These are phyloP conservation scores for Wickerhamomyces canadensis DNA, from an alignment of 805 yeast species.

Conservation along the genomic window DNA sequence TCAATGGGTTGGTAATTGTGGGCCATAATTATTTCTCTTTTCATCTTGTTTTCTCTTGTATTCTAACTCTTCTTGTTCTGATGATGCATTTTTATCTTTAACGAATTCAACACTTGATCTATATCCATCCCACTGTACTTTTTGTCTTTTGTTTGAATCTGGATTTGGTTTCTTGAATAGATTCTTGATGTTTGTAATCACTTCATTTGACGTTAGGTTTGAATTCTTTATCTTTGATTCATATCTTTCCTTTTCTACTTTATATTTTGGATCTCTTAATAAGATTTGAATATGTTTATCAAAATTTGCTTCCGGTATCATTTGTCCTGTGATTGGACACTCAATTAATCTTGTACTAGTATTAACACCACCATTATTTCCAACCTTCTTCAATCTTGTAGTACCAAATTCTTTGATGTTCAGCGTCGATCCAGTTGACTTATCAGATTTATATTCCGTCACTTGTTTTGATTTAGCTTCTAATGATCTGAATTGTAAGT, in stretches of 20 bases:
- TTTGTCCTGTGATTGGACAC: constrained; percentile 76
- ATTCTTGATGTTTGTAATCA: constrained; percentile 54
- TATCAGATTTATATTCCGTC: constrained; percentile 14
- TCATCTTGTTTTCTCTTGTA: constrained; percentile 15
- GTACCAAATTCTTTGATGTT: constrained; percentile 70
- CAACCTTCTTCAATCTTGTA: constrained; percentile 36
- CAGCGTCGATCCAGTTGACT: constrained; percentile 25
- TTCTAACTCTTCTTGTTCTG: constrained; percentile 22
- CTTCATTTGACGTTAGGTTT: constrained; percentile 51
- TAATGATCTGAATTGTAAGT: constrained; percentile 56
- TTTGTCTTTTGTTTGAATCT: constrained; percentile 20
- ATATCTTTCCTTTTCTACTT: constrained; percentile 56
- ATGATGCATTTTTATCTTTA: constrained; percentile 13
- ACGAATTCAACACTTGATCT: constrained; percentile 21
- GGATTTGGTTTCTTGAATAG: constrained; percentile 25
- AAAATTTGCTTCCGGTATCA: constrained; percentile 65
- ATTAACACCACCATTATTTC: constrained; percentile 4
- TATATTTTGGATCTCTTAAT: constrained; percentile 73
- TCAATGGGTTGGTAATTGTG: background rate
- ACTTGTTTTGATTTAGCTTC: constrained; percentile 19
- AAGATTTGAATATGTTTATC: constrained; percentile 65
- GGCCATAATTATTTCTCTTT: background rate
- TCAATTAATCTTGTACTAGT: constrained; percentile 36
- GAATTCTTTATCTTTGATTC: constrained; percentile 48
- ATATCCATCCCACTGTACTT: constrained; percentile 31